Base-by-base conservation (phyloP, 2,329 filamentous ascomycete species). In the Lachnellula hyalina region DNA sequence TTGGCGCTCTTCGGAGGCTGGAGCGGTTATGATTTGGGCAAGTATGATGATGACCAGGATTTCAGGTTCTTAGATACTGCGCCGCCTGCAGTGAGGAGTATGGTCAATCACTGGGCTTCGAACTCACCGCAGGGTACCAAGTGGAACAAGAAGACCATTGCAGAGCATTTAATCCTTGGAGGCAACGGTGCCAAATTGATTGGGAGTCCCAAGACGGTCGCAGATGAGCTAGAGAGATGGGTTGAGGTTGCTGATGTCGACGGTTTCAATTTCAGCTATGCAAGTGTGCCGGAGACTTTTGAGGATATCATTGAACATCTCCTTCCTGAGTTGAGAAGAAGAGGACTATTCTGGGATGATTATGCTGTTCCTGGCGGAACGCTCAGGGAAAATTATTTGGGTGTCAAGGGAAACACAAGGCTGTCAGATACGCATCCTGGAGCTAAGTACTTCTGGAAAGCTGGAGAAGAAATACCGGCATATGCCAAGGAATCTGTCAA, bases 1-100 rank as follows among this genome's bases (percentile, higher is more conserved):
- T 66, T 89, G 54, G 83, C 86, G 1, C 69, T 90, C 17, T 90
- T 90, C 62, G 85, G 85, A 19, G 87, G 87, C 1, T 90, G 86
- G 86, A 89, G 86, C 0, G 87, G 84, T 0, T 84, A 86, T 47
- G 81, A 87, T 65, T 70, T 87, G 23, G 73, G 76, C 6, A 71
- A 77, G 44, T 86, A 85, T 60, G 77, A 72, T 0, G 83, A 86
- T 25, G 83, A 86, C 42, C 77, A 86, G 63, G 84, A 87, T 65
- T 70, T 87, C 49, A 71, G 82, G 12, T 85, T n/a, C 77, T 72
- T 40, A 66, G 75, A 65, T 71, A 71, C 58, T 71, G 74, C 51
- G 66, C 74, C 49, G 64, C 74, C 56, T 62, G 74, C 76, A 73
- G 67, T 59, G 64, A 63, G 66, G 79, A 77, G 56, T 82, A 85